phyloP scores from a whole-genome alignment of 306 rosid species.

The Pterocarpus macrocarpus region DNA sequence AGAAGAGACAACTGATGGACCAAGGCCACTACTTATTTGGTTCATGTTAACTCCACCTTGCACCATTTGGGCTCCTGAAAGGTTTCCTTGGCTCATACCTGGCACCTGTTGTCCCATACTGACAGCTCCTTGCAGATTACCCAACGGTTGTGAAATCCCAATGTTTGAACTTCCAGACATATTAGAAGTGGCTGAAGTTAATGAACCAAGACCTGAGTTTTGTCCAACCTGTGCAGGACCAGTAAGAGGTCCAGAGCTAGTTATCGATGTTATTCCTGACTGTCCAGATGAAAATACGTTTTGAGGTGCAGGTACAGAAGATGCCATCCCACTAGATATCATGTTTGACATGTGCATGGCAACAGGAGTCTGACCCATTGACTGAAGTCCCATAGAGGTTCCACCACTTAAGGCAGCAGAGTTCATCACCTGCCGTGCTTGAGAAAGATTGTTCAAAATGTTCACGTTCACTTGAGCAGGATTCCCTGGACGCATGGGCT shows the following conservation, averaged over 20 bases:
- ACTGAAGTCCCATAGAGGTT: constrained; percentile 76
- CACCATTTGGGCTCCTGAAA: constrained; percentile 76
- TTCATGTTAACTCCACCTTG: constrained; percentile 87
- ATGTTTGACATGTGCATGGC: constrained; percentile 95
- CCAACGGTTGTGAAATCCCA: constrained; percentile 85
- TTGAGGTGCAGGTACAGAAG: constrained; percentile 84
- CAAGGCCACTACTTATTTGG: constrained; percentile 77
- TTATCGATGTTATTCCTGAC: constrained; percentile 63
- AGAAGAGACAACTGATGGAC: constrained; percentile 81
- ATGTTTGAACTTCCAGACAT: constrained; percentile 76
- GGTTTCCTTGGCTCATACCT: constrained; percentile 84
- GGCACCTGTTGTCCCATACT: constrained; percentile 85
- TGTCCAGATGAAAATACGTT: constrained; percentile 86
- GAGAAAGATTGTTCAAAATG: constrained; percentile 89
- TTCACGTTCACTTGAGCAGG: constrained; percentile 75
- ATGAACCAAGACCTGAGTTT: constrained; percentile 72
- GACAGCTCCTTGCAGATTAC: constrained; percentile 79
- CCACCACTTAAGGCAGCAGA: constrained; percentile 83
- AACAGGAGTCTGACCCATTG: constrained; percentile 88
- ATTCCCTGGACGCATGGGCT: constrained; percentile 78
- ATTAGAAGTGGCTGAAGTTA: constrained; percentile 73
- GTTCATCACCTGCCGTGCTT: constrained; percentile 82
- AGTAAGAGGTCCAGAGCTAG: constrained; percentile 76
- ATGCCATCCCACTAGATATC: constrained; percentile 98
- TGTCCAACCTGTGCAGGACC: constrained; percentile 75